phyloP scores from a whole-genome alignment of 1,139 yeast genomes.

The Blastobotrys arbuscula region DNA sequence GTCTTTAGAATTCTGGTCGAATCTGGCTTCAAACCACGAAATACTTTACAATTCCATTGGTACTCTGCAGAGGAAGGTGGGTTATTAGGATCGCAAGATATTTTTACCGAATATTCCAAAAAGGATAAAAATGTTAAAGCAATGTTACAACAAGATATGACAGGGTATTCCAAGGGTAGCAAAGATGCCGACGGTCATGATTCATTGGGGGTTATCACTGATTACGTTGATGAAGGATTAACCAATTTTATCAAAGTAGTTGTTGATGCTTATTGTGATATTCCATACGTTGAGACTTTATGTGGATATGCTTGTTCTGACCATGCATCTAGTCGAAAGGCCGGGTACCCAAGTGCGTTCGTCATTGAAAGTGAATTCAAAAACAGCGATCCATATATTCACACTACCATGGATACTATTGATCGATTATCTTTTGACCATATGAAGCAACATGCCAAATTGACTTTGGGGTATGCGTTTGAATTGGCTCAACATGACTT shows the following conservation, averaged over 20 bases:
- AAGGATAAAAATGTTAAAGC: constrained; percentile 56
- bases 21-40: constrained; percentile 50
- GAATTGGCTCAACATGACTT: constrained; percentile 50
- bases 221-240: constrained; percentile 57
- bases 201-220: constrained; percentile 75
- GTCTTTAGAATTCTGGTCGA: constrained; percentile 58
- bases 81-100: constrained; percentile 75
- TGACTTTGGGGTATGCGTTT: constrained; percentile 62
- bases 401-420: constrained; percentile 71
- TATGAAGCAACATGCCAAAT: constrained; percentile 69
- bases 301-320: constrained; percentile 96
- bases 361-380: constrained; percentile 71
- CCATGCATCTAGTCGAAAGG: constrained; percentile 78
- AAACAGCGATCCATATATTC: constrained; percentile 54
- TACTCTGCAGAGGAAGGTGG: constrained; percentile 97
- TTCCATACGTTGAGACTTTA: constrained; percentile 64
- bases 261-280: constrained; percentile 54
- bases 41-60: constrained; percentile 87
- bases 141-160: constrained; percentile 94
- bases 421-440: constrained; percentile 57
- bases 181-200: constrained; percentile 54
- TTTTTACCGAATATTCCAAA: constrained; percentile 52
- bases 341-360: constrained; percentile 79
- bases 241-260: constrained; percentile 59
- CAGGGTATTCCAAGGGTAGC: constrained; percentile 67